Percentiles rank a stretch among this genome's conserved stretches.
Evolutionary conservation across 1,284 basidiomycete genomes (phyloP).

Genomic region (Ustilago esculenta): DNA sequence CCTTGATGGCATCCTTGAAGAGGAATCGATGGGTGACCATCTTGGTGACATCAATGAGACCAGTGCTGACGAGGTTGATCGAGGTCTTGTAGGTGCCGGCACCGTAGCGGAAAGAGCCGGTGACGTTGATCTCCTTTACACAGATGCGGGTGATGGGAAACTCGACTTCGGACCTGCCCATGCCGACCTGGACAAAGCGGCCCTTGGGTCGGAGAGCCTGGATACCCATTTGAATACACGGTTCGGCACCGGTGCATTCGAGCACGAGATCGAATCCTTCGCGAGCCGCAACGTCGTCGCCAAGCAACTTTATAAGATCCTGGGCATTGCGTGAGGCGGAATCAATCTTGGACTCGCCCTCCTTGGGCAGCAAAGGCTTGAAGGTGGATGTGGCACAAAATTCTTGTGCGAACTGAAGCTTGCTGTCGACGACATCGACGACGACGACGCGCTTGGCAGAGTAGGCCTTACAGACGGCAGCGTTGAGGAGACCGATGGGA

Average conservation of each 20-base stretch:
- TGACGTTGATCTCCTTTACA: slow-evolving; percentile 53
- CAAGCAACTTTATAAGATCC: slow-evolving; percentile 68
- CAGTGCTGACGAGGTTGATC: slow-evolving; percentile 71
- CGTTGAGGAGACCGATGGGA: slow-evolving; percentile 88
- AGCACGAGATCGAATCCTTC: slow-evolving; percentile 73
- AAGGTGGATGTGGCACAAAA: slow-evolving; percentile 89
- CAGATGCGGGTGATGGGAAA: slow-evolving; percentile 69
- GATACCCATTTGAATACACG: slow-evolving; percentile 63
- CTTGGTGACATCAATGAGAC: slow-evolving; percentile 71
- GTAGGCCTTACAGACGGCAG: slow-evolving; percentile 87
- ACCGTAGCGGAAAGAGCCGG: slow-evolving; percentile 81
- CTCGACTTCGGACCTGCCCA: slow-evolving; percentile 67
- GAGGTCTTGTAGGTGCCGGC: slow-evolving; percentile 76
- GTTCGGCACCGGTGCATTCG: slow-evolving; percentile 72
- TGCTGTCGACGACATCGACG: slow-evolving; percentile 79
- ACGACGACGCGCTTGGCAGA: slow-evolving; percentile 64
- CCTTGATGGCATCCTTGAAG: slow-evolving; percentile 70
- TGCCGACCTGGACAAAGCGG: slow-evolving; percentile 72
- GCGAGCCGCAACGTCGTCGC: slow-evolving; percentile 69
- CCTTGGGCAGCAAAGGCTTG: slow-evolving; percentile 70
- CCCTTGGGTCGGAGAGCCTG: slow-evolving; percentile 52
- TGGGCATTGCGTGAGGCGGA: slow-evolving; percentile 71
- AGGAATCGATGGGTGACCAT: slow-evolving; percentile 73
- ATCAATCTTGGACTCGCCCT: slow-evolving; percentile 58
- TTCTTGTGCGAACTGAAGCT: slow-evolving; percentile 84